Conservation (phyloP, 2,329 filamentous ascomycete genomes). For the Coniella vitis region DNA sequence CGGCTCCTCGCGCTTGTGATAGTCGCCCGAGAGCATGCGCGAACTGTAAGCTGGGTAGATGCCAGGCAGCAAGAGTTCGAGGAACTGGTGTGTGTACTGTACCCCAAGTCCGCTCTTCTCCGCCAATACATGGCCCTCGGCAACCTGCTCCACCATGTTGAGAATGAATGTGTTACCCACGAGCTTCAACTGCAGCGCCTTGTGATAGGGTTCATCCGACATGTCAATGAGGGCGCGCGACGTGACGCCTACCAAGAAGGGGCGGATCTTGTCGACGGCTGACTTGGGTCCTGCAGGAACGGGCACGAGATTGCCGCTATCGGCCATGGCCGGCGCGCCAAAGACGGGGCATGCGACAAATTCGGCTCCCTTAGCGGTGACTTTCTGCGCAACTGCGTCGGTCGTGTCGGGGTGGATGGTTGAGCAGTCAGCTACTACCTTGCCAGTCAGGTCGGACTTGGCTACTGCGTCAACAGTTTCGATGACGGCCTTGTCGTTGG, state of each 20-base stretch:
- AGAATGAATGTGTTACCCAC: conserved; percentile 83
- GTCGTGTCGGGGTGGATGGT: conserved; percentile 82
- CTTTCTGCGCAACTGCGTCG: conserved; percentile 52
- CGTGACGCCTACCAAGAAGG: conserved; percentile 68
- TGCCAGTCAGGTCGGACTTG: conserved; percentile 52
- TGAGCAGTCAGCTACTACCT: conserved; percentile 81
- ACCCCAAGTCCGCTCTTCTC: conserved; percentile 74
- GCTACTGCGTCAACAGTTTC: conserved; percentile 53
- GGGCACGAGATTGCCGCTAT: conserved; percentile 62
- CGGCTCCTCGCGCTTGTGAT: conserved; percentile 69
- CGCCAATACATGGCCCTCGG: conserved; percentile 70
- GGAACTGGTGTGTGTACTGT: conserved; percentile 62
- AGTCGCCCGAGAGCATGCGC: conserved; percentile 69
- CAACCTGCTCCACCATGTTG: conserved; percentile 72
- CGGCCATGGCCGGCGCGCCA: conserved; percentile 63
- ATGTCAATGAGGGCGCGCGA: conserved; percentile 64
- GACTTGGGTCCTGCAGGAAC: conserved; percentile 61
- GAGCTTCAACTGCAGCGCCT: conserved; percentile 68
- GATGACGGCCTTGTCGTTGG: conserved; percentile 68
- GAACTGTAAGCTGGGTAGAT: conserved; percentile 68
- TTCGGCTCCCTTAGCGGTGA: conserved; percentile 54
- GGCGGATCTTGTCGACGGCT: conserved; percentile 57
- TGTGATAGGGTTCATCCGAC: conserved; percentile 58
- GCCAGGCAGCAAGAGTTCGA: conserved; percentile 69
- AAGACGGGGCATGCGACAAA: conserved; percentile 71